Base-by-base conservation (phyloP, 768 basidiomycete species). In the Kwoniella pini region DNA sequence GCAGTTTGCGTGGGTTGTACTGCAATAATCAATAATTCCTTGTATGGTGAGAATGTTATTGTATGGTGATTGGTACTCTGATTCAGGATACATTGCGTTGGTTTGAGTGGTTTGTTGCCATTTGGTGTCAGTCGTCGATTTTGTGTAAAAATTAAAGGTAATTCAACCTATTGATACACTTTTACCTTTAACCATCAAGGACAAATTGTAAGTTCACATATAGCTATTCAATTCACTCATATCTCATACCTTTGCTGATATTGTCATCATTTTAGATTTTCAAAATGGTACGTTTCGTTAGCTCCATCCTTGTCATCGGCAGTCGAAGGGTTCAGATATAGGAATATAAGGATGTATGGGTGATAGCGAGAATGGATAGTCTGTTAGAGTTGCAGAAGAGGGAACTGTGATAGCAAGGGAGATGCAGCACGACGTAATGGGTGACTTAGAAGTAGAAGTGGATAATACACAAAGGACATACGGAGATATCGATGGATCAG, bases 271-370 rank as follows among this genome's bases (percentile, higher is more conserved):
- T n/a, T 39, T 42, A 61, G 59, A 61, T 61, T 52, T 61, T 61
- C 59, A 61, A 61, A 61, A 61, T 61, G 59, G 59, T 61, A 54
- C 59, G 59, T 61, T 52, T 28, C n/a, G 55, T 39, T 51, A 7
- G 4, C 17, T 19, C 31, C 36, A 13, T 13, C n/a, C 26, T 21
- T 22, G 27, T 27, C 19, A n/a, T 15, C 13, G 19, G 28, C 15
- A 38, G 24, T 24, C 12, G 43, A 36, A 19, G 48, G 39, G n/a
- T 40, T 42, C 15, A 27, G 46, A 38, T 10, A 17, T 22, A 36
- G 1, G 24, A 21, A 11, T 30, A 22, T 11, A 15, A n/a, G 24
- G 56, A 27, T 36, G 26, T 11, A 33, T 24, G 19, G 39, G 26
- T 38, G 39, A 28, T 24, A 33, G 21, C 5, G 28, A 26, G 46